phyloP scores from a whole-genome alignment of 2,329 filamentous ascomycete species.

The Emmonsia crescens region DNA sequence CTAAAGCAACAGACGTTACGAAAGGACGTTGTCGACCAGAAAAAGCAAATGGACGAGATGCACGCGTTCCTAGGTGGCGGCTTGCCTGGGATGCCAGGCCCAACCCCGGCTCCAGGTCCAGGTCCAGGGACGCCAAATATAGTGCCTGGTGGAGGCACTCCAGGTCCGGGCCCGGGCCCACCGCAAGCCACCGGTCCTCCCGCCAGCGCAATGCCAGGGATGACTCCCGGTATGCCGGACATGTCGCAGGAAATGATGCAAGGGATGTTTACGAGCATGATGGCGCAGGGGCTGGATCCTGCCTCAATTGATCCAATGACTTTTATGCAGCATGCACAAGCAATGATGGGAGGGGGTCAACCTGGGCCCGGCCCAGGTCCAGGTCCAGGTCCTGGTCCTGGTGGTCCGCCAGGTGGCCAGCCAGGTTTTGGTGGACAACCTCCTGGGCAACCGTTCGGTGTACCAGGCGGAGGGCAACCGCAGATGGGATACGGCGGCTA shows the following conservation, averaged over 20 bases:
- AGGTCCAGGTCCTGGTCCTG: constrained; percentile 11
- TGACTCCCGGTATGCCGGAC: constrained; percentile 39
- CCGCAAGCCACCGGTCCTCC: constrained; percentile 10
- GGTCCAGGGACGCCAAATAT: constrained; percentile 4
- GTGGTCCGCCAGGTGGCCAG: constrained; percentile 26
- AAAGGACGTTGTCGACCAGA: constrained; percentile 69
- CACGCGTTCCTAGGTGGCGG: constrained; percentile 47
- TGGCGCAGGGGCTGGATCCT: constrained; percentile 44
- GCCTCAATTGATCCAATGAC: constrained; percentile 43
- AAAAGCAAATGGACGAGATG: constrained; percentile 54
- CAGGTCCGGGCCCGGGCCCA: constrained; percentile 8
- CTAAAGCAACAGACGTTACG: constrained; percentile 74
- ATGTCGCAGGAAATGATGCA: constrained; percentile 48
- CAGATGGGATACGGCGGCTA: constrained; percentile 35
- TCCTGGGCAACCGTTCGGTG: constrained; percentile 24
- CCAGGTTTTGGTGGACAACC: constrained; percentile 25
- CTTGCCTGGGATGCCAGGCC: constrained; percentile 21
- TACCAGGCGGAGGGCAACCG: constrained; percentile 27
- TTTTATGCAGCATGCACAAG: constrained; percentile 45
- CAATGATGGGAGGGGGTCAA: constrained; percentile 37
- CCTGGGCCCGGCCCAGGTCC: constrained; percentile 17
- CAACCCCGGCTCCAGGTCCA: constrained; percentile 16
- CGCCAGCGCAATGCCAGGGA: constrained; percentile 23
- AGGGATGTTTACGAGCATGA: constrained; percentile 47
- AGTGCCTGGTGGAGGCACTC: not conserved